Evolutionary conservation across 23 red algal species (phyloP).

Genomic region (Gracilaria vermiculophylla): DNA sequence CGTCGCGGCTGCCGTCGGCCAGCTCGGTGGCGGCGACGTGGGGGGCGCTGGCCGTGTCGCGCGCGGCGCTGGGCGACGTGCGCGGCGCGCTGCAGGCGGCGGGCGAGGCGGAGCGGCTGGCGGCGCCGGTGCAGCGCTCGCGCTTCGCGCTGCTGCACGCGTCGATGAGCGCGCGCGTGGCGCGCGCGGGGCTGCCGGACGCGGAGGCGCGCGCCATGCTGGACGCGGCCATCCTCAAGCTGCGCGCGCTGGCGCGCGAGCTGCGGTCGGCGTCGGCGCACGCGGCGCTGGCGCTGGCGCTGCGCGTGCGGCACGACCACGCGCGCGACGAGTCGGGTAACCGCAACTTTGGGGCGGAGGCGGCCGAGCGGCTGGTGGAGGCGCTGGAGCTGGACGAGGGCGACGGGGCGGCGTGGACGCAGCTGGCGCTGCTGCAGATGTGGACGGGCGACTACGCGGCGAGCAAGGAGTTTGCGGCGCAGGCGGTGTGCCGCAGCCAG

Average conservation of each 20-base stretch:
- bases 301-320: slow-evolving; percentile 61
- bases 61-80: slow-evolving; percentile 37
- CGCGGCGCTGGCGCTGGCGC: slow-evolving; percentile 41
- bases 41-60: slow-evolving; percentile 50
- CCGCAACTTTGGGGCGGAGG: slow-evolving; percentile 61
- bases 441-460: slow-evolving; percentile 58
- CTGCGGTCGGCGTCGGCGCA: slow-evolving; percentile 8
- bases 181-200: not conserved
- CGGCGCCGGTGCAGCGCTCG: slow-evolving; percentile 20
- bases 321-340: slow-evolving; percentile 43
- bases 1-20: not conserved
- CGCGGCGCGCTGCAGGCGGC: slow-evolving; percentile 19
- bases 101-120: slow-evolving; percentile 30
- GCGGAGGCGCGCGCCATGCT: not conserved
- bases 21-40: slow-evolving; percentile 2
- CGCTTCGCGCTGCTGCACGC: slow-evolving; percentile 46
- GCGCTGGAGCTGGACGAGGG: slow-evolving; percentile 44
- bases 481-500: slow-evolving; percentile 22
- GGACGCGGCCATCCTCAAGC: slow-evolving; percentile 38
- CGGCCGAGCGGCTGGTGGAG: slow-evolving; percentile 66
- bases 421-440: slow-evolving; percentile 64
- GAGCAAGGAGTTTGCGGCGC: slow-evolving; percentile 42
- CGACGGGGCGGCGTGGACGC: slow-evolving; percentile 56
- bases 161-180: slow-evolving; percentile 37
- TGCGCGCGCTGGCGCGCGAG: slow-evolving; percentile 43